phyloP scores from a whole-genome alignment of 257 asterid species.

The Rubia yunnanensis region DNA sequence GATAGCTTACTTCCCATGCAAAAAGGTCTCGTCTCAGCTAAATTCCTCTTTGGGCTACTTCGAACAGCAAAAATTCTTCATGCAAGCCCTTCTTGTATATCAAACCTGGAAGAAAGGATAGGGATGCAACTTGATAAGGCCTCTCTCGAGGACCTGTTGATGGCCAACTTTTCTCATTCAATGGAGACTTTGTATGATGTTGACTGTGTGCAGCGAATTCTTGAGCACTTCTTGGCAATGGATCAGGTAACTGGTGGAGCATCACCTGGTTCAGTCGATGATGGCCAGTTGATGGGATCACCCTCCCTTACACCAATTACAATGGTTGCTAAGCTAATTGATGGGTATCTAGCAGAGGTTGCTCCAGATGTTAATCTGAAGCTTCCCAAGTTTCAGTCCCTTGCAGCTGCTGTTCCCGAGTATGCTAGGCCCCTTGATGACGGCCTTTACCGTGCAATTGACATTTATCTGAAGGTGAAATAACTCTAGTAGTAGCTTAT shows the following conservation, averaged over 20 bases:
- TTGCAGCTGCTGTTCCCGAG: constrained; percentile 87
- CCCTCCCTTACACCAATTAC: constrained; percentile 89
- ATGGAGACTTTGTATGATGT: constrained; percentile 95
- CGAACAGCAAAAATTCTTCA: constrained; percentile 78
- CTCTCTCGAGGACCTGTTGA: constrained; percentile 85
- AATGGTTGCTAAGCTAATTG: constrained; percentile 81
- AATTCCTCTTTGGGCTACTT: constrained; percentile 72
- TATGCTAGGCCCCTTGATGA: constrained; percentile 92
- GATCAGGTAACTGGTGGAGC: constrained; percentile 62
- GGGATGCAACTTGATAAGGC: constrained; percentile 97
- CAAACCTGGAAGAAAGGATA: constrained; percentile 66
- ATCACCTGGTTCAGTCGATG: constrained; percentile 74
- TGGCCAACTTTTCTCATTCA: constrained; percentile 73
- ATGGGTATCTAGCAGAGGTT: constrained; percentile 91
- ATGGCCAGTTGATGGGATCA: constrained; percentile 67
- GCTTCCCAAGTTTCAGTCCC: constrained; percentile 77
- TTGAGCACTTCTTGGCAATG: constrained; percentile 82
- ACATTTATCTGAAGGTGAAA: constrained; percentile 81
- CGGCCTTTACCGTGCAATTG: constrained; percentile 93
- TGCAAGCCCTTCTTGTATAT: constrained; percentile 44
- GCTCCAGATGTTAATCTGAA: constrained; percentile 90
- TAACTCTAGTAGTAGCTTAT: neutral
- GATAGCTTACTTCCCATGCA: constrained; percentile 68
- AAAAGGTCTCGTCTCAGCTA: constrained; percentile 67
- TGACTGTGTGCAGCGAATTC: constrained; percentile 71